Conservation (phyloP, 139 green algal species). For the Parachlorella kessleri region DNA sequence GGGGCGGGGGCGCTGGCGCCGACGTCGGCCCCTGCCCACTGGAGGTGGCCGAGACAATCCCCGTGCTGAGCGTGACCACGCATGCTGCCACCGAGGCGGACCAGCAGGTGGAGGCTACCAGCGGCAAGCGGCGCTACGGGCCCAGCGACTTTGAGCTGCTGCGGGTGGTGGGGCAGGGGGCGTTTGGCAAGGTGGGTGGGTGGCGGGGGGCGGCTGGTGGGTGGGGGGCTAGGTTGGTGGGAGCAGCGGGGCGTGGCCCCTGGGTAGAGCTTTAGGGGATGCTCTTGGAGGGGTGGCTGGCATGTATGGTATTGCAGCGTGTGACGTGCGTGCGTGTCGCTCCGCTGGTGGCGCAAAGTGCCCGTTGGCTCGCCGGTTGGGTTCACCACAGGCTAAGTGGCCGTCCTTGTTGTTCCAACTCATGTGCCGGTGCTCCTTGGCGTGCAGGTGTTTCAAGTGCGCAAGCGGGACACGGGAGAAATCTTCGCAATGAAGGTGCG, state of each 20-base stretch:
- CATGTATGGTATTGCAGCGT: no score
- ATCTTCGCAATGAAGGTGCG: constrained; percentile 98
- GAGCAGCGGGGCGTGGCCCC: no score
- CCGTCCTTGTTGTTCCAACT: no score
- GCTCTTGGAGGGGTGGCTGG: no score
- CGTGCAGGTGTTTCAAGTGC: constrained; percentile 79
- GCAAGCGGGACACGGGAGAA: constrained; percentile 58
- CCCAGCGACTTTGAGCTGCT: constrained; percentile 95
- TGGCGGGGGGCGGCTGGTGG: no score
- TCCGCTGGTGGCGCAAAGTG: no score
- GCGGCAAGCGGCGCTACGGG: constrained; percentile 39
- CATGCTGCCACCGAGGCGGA: constrained; percentile 8
- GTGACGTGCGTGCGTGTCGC: no score
- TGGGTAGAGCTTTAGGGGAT: not conserved
- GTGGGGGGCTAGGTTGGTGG: not conserved
- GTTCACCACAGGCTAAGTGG: no score
- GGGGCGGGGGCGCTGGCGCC: not conserved
- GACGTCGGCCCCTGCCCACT: not conserved
- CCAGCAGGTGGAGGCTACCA: constrained; percentile 4
- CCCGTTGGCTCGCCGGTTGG: no score
- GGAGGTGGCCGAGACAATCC: not conserved
- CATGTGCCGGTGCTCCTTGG: not conserved
- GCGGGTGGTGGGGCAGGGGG: constrained; percentile 92
- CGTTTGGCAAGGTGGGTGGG: constrained; percentile 90
- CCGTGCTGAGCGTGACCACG: constrained; percentile 2